A percentile compares a stretch with the other conserved stretches of the same genome.
Conservation (phyloP, 805 yeast species). For the Ogataea pini region DNA sequence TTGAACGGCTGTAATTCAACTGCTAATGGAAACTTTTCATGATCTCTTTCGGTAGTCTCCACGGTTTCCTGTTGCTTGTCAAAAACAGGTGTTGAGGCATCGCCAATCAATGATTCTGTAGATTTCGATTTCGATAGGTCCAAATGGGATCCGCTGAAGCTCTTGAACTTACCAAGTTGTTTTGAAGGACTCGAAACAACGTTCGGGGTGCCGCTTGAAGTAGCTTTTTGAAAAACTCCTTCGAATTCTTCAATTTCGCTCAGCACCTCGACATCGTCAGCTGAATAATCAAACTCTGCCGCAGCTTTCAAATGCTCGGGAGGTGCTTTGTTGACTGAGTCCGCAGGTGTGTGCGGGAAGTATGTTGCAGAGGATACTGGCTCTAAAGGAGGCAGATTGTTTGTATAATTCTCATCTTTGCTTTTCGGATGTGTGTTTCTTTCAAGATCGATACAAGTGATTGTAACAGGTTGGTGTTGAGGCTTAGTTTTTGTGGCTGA, state of each 20-base stretch:
- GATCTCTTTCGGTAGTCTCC: slow-evolving; percentile 18
- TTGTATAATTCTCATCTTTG: slow-evolving; percentile 7
- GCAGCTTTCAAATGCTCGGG: slow-evolving; percentile 51
- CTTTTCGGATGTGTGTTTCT: slow-evolving; percentile 3
- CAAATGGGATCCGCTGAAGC: background rate
- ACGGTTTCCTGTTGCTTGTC: slow-evolving; percentile 1
- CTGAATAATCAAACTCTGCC: slow-evolving; percentile 45
- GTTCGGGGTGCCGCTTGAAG: background rate
- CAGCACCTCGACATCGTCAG: slow-evolving; percentile 23
- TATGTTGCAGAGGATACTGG: slow-evolving; percentile 73
- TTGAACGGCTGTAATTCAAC: slow-evolving; percentile 90
- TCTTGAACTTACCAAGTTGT: background rate
- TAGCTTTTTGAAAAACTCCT: slow-evolving; percentile 23
- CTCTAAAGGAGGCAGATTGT: slow-evolving; percentile 40
- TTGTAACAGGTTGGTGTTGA: slow-evolving; percentile 16
- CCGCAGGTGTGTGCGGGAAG: slow-evolving; percentile 60
- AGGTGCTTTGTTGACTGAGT: slow-evolving; percentile 18
- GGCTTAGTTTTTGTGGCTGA: background rate
- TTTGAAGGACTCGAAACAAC: background rate
- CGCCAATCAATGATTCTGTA: background rate
- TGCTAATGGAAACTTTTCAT: slow-evolving; percentile 61
- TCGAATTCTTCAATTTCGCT: slow-evolving; percentile 30
- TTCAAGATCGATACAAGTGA: slow-evolving; percentile 21
- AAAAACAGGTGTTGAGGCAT: background rate
- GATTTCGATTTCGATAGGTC: background rate